Conservation (phyloP, 305 asterid genomes). For the Stenogyne calaminthoides region DNA sequence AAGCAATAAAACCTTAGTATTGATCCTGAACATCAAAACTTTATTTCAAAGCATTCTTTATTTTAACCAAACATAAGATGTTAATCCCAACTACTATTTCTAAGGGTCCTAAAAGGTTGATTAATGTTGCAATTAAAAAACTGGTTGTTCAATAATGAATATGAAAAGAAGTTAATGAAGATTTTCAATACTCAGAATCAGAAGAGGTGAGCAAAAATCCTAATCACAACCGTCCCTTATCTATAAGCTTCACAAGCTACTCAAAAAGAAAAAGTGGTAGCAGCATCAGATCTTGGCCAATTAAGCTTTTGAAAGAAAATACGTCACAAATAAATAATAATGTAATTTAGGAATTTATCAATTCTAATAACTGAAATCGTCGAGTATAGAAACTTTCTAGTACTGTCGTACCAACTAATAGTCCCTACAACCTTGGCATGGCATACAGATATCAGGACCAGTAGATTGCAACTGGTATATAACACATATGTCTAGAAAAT, state of each 20-base stretch:
- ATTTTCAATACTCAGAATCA: neutral
- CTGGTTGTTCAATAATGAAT: neutral
- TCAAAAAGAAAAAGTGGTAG: neutral
- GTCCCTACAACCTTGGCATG: neutral
- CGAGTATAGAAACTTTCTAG: neutral
- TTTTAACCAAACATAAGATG: neutral
- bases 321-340: neutral
- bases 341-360: neutral
- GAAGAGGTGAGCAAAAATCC: neutral
- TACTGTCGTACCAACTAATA: neutral
- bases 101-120: neutral
- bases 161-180: neutral
- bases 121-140: neutral
- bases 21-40: neutral
- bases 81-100: neutral
- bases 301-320: neutral
- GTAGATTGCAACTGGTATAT: neutral
- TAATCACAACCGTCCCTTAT: neutral
- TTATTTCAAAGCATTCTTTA: neutral
- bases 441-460: neutral
- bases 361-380: neutral
- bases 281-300: slow-evolving; percentile 1
- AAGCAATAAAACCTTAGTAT: neutral
- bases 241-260: neutral
- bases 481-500: neutral